Conservation (phyloP, 179 eudicot species). For the Patellifolia procumbens region DNA sequence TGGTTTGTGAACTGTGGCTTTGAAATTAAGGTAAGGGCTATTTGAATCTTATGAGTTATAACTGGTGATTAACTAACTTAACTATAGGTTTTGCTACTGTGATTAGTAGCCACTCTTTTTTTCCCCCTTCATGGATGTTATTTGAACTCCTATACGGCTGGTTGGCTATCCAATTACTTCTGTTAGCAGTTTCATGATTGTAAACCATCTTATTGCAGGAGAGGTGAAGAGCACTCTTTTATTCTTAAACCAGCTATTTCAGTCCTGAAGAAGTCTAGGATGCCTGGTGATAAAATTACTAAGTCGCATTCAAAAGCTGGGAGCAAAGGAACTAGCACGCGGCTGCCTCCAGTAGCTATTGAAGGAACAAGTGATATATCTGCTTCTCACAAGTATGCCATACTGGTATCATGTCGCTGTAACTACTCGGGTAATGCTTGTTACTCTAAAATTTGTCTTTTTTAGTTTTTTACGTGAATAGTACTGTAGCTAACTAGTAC, state of each 20-base stretch:
- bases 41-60: neutral
- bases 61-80: neutral
- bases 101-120: neutral
- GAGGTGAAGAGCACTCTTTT: conserved; percentile 99
- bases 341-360: conserved; percentile 35
- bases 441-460: neutral
- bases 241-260: conserved; percentile 85
- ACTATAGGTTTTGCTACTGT: neutral
- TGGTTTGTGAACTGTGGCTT: neutral
- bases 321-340: conserved; percentile 41
- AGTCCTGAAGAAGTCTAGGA: conserved; percentile 50
- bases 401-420: conserved; percentile 91
- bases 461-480: conserved; percentile 1
- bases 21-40: neutral
- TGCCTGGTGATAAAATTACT: conserved; percentile 35
- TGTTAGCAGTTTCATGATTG: conserved; percentile 18
- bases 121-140: neutral
- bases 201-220: conserved; percentile 50
- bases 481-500: neutral
- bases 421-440: conserved; percentile 68
- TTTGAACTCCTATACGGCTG: neutral
- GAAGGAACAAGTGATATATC: conserved; percentile 48
- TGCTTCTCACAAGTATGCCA: conserved; percentile 64
- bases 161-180: conserved; percentile 13
- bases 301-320: conserved; percentile 45